phyloP scores from a whole-genome alignment of 306 rosid species.

The Castanea crenata region DNA sequence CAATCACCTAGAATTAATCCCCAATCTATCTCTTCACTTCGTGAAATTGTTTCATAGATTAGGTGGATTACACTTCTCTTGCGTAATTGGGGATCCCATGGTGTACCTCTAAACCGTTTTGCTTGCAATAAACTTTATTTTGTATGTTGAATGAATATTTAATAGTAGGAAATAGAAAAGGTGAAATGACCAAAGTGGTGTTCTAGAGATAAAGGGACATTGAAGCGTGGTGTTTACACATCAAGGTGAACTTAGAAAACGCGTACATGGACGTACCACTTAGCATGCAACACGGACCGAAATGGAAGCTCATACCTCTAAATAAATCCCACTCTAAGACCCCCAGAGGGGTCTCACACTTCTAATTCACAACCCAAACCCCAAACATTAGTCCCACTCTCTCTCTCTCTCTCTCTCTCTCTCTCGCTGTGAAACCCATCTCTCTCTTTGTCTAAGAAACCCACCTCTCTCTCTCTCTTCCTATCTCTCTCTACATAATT shows the following conservation, averaged over 20 bases:
- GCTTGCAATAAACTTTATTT: too few species aligned
- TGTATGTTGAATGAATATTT: too few species aligned
- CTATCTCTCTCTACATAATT: neutral
- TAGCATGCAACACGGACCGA: constrained; percentile 80
- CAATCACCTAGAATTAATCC: too few species aligned
- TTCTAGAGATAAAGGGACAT: neutral
- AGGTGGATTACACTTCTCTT: too few species aligned
- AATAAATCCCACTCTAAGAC: constrained; percentile 21
- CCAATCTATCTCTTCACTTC: too few species aligned
- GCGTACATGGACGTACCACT: constrained; percentile 51
- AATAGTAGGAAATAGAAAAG: too few species aligned
- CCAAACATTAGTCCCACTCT: constrained; percentile 21
- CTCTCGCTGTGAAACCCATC: neutral
- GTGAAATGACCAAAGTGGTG: neutral
- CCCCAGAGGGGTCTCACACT: neutral
- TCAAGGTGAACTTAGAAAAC: constrained; percentile 32
- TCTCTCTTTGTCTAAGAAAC: neutral
- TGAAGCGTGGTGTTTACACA: neutral
- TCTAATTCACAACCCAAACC: constrained; percentile 21
- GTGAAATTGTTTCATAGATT: too few species aligned
- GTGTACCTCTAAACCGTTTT: too few species aligned
- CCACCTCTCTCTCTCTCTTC: neutral
- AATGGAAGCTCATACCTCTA: constrained; percentile 61
- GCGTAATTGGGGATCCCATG: too few species aligned
- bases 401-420: neutral